phyloP scores from a whole-genome alignment of 768 basidiomycete genomes.

The Psilocybe cyanescens region DNA sequence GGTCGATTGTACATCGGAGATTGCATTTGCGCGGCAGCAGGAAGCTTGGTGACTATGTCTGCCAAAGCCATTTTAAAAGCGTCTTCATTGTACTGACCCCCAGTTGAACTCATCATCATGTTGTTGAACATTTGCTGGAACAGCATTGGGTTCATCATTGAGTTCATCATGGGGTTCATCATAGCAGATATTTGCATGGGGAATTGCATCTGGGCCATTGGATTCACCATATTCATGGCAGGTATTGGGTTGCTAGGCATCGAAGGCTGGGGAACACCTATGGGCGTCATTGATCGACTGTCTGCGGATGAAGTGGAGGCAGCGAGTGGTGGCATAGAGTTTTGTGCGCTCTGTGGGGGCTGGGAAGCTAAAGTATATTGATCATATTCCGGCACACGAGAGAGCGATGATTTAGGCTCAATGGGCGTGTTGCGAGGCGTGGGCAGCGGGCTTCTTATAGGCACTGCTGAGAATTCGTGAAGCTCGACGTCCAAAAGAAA shows the following conservation, averaged over 20 bases:
- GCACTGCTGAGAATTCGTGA: conserved; percentile 20
- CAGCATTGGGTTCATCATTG: conserved; percentile 19
- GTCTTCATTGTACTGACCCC: conserved; percentile 6
- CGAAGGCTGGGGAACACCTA: not conserved
- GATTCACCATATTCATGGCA: conserved; percentile 8
- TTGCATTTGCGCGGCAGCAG: conserved; percentile 2
- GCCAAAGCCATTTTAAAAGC: conserved; percentile 12
- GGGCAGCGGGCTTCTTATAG: conserved; percentile 61
- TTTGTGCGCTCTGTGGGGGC: not conserved
- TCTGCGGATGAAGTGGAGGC: conserved; percentile 3
- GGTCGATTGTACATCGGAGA: not conserved
- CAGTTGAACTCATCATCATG: conserved; percentile 7
- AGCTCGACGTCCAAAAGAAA: conserved; percentile 11
- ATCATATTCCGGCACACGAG: not conserved
- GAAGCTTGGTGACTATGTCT: conserved; percentile 11
- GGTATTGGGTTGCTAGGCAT: conserved; percentile 1
- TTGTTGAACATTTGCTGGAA: conserved; percentile 11
- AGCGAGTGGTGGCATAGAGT: not conserved
- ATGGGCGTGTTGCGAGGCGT: conserved; percentile 64
- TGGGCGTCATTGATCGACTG: not conserved
- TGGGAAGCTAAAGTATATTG: not conserved
- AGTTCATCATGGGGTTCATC: conserved; percentile 18
- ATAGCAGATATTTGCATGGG: conserved; percentile 18
- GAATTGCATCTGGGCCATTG: conserved; percentile 10
- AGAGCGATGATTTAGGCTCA: conserved; percentile 18